Conservation (phyloP, 2,329 filamentous ascomycete species). For the Penicillium sp. region DNA sequence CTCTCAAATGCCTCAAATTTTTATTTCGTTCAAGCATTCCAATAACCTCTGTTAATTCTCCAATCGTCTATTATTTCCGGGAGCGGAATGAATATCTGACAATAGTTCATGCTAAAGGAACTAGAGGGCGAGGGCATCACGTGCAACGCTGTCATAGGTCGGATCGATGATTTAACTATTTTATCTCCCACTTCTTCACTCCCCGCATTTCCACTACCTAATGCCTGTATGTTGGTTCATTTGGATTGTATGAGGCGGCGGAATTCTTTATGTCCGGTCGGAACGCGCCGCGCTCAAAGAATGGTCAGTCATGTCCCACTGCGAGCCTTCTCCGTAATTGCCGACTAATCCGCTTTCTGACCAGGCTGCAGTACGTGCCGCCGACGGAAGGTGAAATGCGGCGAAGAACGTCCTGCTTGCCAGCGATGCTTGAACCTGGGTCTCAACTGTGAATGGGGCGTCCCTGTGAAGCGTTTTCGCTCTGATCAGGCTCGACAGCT, state of each 20-base stretch:
- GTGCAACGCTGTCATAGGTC: no score
- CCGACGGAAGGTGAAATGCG: slow-evolving; percentile 34
- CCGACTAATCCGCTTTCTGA: slow-evolving; percentile 2
- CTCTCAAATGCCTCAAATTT: no score
- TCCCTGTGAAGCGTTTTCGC: slow-evolving; percentile 26
- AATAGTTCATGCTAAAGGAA: no score
- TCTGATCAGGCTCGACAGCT: slow-evolving; percentile 17
- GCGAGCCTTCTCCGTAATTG: slow-evolving; percentile 2
- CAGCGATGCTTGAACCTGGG: slow-evolving; percentile 28
- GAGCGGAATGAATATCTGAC: no score
- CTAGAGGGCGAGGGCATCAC: no score
- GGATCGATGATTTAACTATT: slow-evolving; percentile 4
- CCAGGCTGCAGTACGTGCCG: slow-evolving; percentile 38
- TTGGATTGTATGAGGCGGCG: slow-evolving; percentile 8
- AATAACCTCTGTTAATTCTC: no score
- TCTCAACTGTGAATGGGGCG: slow-evolving; percentile 34
- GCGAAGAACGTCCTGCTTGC: slow-evolving; percentile 33
- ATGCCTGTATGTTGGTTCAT: slow-evolving; percentile 12
- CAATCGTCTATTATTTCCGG: no score
- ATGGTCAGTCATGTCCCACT: slow-evolving; percentile 23
- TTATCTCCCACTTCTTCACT: slow-evolving; percentile 2
- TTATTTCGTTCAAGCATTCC: no score
- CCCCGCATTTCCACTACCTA: not conserved
- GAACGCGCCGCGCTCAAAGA: slow-evolving; percentile 38
- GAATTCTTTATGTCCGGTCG: slow-evolving; percentile 30